A percentile compares a stretch with the other conserved stretches of the same genome.
Conservation (phyloP, 768 basidiomycete species). For the Dentipellis fragilis region DNA sequence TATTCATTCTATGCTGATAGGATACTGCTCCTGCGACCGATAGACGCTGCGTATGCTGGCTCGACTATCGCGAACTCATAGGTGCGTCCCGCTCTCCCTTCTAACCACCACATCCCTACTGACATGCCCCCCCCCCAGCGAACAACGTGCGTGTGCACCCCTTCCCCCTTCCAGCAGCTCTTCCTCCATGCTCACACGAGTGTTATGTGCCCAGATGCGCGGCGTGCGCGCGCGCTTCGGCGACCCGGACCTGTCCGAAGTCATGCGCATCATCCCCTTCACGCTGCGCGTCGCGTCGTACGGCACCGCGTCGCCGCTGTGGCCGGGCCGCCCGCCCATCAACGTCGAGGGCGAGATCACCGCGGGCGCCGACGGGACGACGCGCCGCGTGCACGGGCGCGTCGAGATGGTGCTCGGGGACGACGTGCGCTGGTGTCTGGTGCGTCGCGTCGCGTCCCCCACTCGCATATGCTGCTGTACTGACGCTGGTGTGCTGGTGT, state of each 20-base stretch:
- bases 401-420: slow-evolving; percentile 41
- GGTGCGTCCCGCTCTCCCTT: slow-evolving; percentile 24
- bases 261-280: slow-evolving; percentile 44
- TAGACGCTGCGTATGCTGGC: slow-evolving; percentile 49
- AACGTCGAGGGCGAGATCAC: slow-evolving; percentile 36
- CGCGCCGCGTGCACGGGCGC: slow-evolving; percentile 27
- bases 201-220: neutral
- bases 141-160: slow-evolving; percentile 26
- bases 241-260: slow-evolving; percentile 28
- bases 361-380: slow-evolving; percentile 29
- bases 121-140: slow-evolving; percentile 15
- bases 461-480: too few species aligned
- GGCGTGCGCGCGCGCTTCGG: slow-evolving; percentile 20
- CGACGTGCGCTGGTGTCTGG: slow-evolving; percentile 42
- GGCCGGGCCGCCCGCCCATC: slow-evolving; percentile 36
- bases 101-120: neutral
- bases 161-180: too few species aligned
- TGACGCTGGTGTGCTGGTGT: too few species aligned
- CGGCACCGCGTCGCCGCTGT: slow-evolving; percentile 16
- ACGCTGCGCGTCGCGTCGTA: slow-evolving; percentile 27
- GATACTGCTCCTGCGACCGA: neutral
- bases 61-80: slow-evolving; percentile 46
- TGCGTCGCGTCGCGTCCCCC: slow-evolving; percentile 23
- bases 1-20: neutral
- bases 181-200: too few species aligned